Evolutionary conservation across 129 eudicot species (phyloP), one percentile per base, ranked within the genome.

Genomic region (Pittosporum tobira): DNA sequence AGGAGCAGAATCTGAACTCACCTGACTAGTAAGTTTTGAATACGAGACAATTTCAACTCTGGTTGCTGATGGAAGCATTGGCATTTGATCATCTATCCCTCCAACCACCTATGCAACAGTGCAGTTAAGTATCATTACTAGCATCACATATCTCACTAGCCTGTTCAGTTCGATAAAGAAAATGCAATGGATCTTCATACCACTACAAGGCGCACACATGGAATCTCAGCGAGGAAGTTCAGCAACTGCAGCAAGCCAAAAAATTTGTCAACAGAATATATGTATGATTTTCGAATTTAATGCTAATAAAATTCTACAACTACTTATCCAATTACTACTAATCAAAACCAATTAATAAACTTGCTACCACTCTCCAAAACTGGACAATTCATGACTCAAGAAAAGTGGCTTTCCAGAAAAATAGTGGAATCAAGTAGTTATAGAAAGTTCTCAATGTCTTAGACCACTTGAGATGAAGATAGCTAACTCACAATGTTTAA

Each of bases 161-260:
- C 19, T 57, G 53, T 6, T 38, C 21, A 31, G 22, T 48, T 48
- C 30, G 26, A 44, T 48, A 55, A 51, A 6, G 22, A 21, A 50
- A 47, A 1, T 13, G 55, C 15, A 44, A 50, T 48, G 44, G 50
- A 64, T 16, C 25, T 48, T 48, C 77, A 22, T 77, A 90, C 97
- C 95, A 85, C 97, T 57, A 89, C 72, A 28, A 89, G 77, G 57
- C 77, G 87, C 19, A 89, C 88, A 10, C 88, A 64, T 34, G 95
- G 94, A 65, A 89, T 85, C 81, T 89, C 95, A 2, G 97, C 80
- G 51, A 89, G 76, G 74, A 85, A 89, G 75, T 82, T 81, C 73
- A 90, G 48, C 73, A 90, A 65, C 95, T 86, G 90, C 63, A 79
- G 69, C 27, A 56, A 30, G 16, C 6, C 45, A 56, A 31, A 19